Evolutionary conservation across 192 early-diverging fungal genomes (phyloP), one percentile per base, ranked within the genome.

Genomic region (Mortierella claussenii): DNA sequence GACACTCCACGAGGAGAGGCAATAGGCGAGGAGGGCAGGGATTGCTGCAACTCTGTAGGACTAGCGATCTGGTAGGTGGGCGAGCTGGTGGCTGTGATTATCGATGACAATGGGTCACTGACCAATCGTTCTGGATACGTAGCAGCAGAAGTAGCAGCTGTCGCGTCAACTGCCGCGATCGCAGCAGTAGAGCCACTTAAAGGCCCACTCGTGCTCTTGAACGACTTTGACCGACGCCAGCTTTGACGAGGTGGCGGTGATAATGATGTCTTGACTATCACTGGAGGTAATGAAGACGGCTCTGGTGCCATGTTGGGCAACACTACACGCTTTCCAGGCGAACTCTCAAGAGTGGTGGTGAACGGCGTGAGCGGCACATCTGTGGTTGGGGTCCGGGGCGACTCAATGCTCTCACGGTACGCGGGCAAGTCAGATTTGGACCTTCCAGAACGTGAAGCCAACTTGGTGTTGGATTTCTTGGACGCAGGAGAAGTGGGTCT

Each of bases 201-300:
- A n/a, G n/a, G n/a, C n/a, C n/a, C n/a, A 13, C 13, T 28, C 0
- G 43, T 8, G 3, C 56, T 42, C 45, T 66, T 55, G 63, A 48
- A 66, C 0, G 71, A 75, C 52, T 75, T 75, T 45, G 71, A 60
- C 11, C 63, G 71, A 0, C 30, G 18, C 70, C 70, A 74, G 23
- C 70, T 64, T 34, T 75, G 71, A 23, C 71, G 71, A 28, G 71
- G 71, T 12, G 71, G 71, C 5, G 71, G 71, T 1, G 71, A 60
- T 21, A 75, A 49, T 6, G 71, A 75, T 8, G 62, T 36, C 26
- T 48, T 60, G 2, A 48, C 21, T 9, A 52, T 52, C 24, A 27
- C 34, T 7, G 37, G 24, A 13, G 60, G 47, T 3, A 23, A 3
- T 12, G 31, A 7, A 8, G 60, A 13, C 23, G 60, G 36, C 20